phyloP scores from a whole-genome alignment of 2,329 filamentous ascomycete species.

The Botryotinia globosa region DNA sequence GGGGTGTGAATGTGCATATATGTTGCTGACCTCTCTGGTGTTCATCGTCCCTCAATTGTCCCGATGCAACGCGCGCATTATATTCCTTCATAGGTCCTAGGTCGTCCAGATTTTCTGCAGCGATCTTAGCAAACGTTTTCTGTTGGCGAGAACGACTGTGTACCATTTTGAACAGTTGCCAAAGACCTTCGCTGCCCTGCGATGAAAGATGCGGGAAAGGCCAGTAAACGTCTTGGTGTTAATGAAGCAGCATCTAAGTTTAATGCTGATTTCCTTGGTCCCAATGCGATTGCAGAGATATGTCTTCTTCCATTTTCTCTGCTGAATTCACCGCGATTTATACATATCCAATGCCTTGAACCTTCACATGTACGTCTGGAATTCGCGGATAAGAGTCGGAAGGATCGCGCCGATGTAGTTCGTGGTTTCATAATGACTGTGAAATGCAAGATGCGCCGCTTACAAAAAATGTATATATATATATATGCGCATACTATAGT shows the following conservation, averaged over 20 bases:
- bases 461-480: not conserved
- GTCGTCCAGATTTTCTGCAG: constrained; percentile 33
- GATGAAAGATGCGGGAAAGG: constrained; percentile 33
- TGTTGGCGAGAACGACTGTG: not conserved
- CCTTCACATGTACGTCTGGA: not conserved
- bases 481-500: constrained; percentile 13
- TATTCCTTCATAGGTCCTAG: constrained; percentile 83
- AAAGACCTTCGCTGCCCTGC: constrained; percentile 35
- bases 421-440: constrained; percentile 16
- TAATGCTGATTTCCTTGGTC: not conserved
- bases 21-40: constrained; percentile 73
- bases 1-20: not conserved
- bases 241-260: not conserved
- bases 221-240: constrained; percentile 14
- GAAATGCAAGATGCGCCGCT: not conserved
- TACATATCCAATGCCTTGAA: not conserved
- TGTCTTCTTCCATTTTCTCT: not conserved
- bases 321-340: not conserved
- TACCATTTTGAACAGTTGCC: constrained; percentile 36
- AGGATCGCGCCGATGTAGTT: not conserved
- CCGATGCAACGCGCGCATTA: constrained; percentile 71
- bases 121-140: not conserved
- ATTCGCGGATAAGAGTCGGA: constrained; percentile 9
- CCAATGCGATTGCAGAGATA: not conserved
- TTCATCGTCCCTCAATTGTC: constrained; percentile 77